These are phyloP conservation scores for Plasmodium sp. DNA, from an alignment of 169 alveolate species.

Conservation along the genomic window DNA sequence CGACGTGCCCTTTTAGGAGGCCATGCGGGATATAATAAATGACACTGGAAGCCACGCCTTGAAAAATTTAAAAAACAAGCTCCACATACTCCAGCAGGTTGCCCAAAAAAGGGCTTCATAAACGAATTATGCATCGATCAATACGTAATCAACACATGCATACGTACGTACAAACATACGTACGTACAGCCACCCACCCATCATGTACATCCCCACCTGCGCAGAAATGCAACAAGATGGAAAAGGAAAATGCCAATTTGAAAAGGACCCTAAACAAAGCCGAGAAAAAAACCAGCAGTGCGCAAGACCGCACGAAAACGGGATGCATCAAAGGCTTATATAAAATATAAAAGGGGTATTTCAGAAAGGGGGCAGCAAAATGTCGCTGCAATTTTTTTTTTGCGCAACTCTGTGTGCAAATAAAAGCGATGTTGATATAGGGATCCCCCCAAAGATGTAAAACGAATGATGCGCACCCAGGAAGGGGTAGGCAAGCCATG, in stretches of 20 bases:
- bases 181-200: background rate
- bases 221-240: slow-evolving; percentile 23
- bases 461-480: background rate
- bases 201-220: background rate
- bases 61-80: slow-evolving; percentile 25
- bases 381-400: background rate
- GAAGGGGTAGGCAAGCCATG: background rate
- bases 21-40: slow-evolving; percentile 21
- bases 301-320: background rate
- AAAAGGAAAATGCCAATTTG: slow-evolving; percentile 27
- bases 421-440: background rate
- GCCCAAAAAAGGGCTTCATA: background rate
- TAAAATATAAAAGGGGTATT: slow-evolving; percentile 23
- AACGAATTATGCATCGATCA: background rate
- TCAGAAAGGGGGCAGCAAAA: background rate
- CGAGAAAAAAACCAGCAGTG: background rate
- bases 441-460: background rate
- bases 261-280: slow-evolving; percentile 36
- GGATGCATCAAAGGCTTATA: slow-evolving; percentile 8
- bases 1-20: background rate
- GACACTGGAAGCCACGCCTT: slow-evolving; percentile 5
- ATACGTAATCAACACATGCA: background rate
- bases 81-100: slow-evolving; percentile 27
- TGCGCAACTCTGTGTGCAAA: background rate
- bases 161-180: background rate